Percentiles rank a stretch among this genome's conserved stretches.
phyloP scores from a whole-genome alignment of 306 rosid genomes.

The Casuarina glauca region DNA sequence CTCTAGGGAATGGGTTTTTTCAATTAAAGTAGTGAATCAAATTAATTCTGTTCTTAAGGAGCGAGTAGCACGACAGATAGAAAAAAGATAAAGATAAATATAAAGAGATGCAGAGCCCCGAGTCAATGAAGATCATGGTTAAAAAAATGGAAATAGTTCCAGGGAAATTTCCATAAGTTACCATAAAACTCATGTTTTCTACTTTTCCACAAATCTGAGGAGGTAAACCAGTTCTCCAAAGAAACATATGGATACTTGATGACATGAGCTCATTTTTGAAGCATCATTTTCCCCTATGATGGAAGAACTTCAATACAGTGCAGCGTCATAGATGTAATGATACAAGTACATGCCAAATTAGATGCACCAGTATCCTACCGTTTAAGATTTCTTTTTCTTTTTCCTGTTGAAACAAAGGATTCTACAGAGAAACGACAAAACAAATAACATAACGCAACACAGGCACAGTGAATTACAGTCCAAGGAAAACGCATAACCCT shows the following conservation, averaged over 20 bases:
- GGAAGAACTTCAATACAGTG: neutral
- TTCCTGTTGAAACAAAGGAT: neutral
- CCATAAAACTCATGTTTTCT: neutral
- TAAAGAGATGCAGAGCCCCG: conserved; percentile 1
- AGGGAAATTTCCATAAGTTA: neutral
- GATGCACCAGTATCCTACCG: neutral
- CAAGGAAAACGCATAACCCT: neutral
- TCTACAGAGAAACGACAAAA: neutral
- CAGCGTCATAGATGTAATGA: neutral
- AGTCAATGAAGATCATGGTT: neutral
- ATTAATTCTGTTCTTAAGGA: neutral
- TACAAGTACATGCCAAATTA: neutral
- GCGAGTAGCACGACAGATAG: neutral
- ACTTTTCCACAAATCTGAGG: neutral
- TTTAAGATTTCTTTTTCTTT: neutral
- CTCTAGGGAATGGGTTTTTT: neutral
- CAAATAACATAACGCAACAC: neutral
- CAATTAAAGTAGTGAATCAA: neutral
- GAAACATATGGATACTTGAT: neutral
- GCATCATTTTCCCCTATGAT: neutral
- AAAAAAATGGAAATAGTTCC: neutral
- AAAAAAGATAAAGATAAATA: neutral
- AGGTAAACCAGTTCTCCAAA: neutral
- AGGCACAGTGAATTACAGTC: neutral
- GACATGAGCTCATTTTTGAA: neutral